Evolutionary conservation across 768 basidiomycete genomes (phyloP).

Genomic region (Termitomyces sp.): DNA sequence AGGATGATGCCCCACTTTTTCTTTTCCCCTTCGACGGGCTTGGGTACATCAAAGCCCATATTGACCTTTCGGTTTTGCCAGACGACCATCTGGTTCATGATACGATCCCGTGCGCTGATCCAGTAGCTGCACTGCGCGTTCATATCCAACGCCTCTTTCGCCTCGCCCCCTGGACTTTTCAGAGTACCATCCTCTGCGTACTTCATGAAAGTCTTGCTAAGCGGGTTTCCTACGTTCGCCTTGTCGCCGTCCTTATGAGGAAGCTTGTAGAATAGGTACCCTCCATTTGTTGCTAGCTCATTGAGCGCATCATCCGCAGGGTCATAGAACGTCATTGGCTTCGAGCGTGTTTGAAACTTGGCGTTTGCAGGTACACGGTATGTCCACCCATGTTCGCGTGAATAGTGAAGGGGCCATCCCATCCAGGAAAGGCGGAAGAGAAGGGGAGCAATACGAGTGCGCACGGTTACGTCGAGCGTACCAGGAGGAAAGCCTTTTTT

Average conservation of each 20-base stretch:
- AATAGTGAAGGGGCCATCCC: conserved; percentile 79
- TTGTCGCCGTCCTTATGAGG: conserved; percentile 95
- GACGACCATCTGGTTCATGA: conserved; percentile 89
- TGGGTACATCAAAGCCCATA: conserved; percentile 41
- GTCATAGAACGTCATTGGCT: conserved; percentile 54
- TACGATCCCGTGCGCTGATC: conserved; percentile 91
- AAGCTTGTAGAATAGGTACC: conserved; percentile 79
- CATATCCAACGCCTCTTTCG: conserved; percentile 82
- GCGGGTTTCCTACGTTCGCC: conserved; percentile 92
- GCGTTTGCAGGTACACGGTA: conserved; percentile 65
- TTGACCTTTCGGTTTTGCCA: conserved; percentile 56
- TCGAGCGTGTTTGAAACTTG: conserved; percentile 39
- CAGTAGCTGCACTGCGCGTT: conserved; percentile 96
- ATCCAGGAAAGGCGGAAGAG: conserved; percentile 86
- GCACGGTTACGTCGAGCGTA: conserved; percentile 78
- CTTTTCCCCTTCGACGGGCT: conserved; percentile 15
- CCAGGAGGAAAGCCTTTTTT: conserved; percentile 64
- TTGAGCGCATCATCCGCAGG: conserved; percentile 54
- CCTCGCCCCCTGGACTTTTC: conserved; percentile 75
- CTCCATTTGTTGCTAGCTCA: conserved; percentile 40
- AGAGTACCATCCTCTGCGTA: conserved; percentile 84
- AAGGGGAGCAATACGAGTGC: conserved; percentile 78
- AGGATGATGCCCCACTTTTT: conserved; percentile 84
- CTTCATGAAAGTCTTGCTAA: conserved; percentile 86
- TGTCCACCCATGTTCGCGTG: conserved; percentile 86